Percentiles rank a stretch among this genome's conserved stretches.
Conservation (phyloP, 2,329 filamentous ascomycete species). For the Hypoxylon sp. region DNA sequence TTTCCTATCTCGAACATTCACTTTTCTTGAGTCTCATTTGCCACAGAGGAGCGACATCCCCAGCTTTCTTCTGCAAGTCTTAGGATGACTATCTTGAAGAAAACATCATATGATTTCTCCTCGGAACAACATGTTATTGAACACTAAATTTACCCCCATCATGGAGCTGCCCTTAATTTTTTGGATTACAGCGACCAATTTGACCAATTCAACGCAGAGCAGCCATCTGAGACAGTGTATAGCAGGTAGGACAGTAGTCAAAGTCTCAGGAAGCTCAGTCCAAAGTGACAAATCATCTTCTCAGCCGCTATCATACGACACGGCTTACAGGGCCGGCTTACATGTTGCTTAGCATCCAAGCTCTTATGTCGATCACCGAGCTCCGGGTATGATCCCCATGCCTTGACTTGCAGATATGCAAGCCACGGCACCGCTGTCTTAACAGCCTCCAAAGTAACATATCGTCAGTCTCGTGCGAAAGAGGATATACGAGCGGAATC, state of each 20-base stretch:
- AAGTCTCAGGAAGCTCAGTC: constrained; percentile 17
- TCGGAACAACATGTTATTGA: constrained; percentile 8
- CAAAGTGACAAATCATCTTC: constrained; percentile 33
- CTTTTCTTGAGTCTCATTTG: constrained; percentile 29
- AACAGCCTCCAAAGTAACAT: constrained; percentile 20
- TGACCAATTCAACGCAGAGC: no score
- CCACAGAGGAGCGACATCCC: constrained; percentile 28
- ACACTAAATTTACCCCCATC: constrained; percentile 1
- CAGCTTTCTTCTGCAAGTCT: constrained; percentile 22
- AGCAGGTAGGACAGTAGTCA: constrained; percentile 9
- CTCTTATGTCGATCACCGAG: constrained; percentile 35
- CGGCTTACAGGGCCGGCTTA: constrained; percentile 23
- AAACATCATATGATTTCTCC: constrained; percentile 21
- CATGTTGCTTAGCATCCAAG: constrained; percentile 31
- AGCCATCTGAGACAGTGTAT: constrained; percentile 1
- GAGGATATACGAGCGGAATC: constrained; percentile 7
- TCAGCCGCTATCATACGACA: constrained; percentile 34
- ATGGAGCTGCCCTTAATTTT: no score
- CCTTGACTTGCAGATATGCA: constrained; percentile 33
- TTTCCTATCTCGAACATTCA: constrained; percentile 21
- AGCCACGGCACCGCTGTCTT: constrained; percentile 29
- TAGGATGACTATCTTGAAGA: constrained; percentile 13
- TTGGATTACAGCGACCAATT: no score
- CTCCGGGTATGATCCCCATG: constrained; percentile 25
- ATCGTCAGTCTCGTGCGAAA: constrained; percentile 11